phyloP scores from a whole-genome alignment of 192 early-diverging fungal species.

The Backusella tuberculispora region DNA sequence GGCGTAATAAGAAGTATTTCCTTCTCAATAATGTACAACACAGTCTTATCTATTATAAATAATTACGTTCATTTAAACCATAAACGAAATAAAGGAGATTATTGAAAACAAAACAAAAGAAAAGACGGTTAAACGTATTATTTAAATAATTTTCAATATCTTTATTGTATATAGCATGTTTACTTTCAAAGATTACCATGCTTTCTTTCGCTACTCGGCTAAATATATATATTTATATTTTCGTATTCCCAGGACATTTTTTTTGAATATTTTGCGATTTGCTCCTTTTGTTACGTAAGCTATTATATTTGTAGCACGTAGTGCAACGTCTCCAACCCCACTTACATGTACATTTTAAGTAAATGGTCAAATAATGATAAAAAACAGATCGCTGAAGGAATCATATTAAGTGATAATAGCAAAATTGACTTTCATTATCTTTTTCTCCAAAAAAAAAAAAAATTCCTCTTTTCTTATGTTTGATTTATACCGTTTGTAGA shows the following conservation, averaged over 20 bases:
- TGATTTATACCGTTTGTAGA: neutral
- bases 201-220: neutral
- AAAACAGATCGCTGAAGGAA: neutral
- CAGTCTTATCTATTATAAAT: neutral
- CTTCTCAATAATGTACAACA: neutral
- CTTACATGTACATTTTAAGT: slow-evolving; percentile 1
- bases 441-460: neutral
- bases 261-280: slow-evolving; percentile 10
- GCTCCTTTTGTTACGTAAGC: neutral
- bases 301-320: neutral
- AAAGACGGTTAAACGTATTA: neutral
- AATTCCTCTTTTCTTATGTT: neutral
- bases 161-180: neutral
- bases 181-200: neutral
- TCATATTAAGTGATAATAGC: neutral
- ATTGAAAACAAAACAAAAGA: neutral
- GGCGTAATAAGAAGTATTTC: neutral
- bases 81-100: neutral
- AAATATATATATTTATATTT: neutral
- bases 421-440: neutral
- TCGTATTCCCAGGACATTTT: neutral
- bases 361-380: neutral
- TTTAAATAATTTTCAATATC: neutral
- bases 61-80: neutral
- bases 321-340: neutral